These are phyloP conservation scores for Striga asiatica DNA, from an alignment of 257 asterid species.

Conservation along the genomic window DNA sequence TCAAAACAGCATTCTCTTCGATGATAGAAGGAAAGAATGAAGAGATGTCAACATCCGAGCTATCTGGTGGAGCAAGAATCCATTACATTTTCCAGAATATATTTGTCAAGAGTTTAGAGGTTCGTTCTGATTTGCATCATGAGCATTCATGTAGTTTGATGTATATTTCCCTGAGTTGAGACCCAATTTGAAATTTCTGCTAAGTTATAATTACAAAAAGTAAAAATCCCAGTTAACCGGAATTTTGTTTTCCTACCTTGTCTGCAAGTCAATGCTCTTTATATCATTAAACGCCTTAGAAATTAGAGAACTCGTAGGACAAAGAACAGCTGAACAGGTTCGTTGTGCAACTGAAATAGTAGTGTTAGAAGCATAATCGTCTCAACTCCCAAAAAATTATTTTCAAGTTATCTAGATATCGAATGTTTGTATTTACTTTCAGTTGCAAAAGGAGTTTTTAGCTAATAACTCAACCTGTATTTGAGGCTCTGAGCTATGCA, in stretches of 20 bases:
- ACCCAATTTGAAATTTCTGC: too few species aligned
- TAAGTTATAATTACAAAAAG: too few species aligned
- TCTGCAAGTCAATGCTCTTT: background rate
- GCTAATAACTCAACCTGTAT: background rate
- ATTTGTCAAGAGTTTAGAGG: conserved; percentile 96
- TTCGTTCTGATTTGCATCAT: conserved; percentile 22
- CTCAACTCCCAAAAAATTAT: background rate
- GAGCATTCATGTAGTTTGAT: conserved; percentile 2
- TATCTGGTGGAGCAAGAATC: conserved; percentile 98
- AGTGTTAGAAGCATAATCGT: background rate
- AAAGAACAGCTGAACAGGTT: too few species aligned
- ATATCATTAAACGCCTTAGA: background rate
- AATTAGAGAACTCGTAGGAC: conserved; percentile 11
- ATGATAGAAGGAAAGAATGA: conserved; percentile 94
- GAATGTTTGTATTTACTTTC: conserved; percentile 3
- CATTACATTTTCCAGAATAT: conserved; percentile 94
- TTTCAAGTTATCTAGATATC: background rate
- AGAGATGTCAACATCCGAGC: conserved; percentile 94
- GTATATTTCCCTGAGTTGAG: too few species aligned
- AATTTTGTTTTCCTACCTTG: background rate
- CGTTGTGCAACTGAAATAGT: background rate
- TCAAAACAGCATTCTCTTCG: conserved; percentile 80
- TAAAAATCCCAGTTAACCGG: too few species aligned
- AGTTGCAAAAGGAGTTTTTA: background rate
- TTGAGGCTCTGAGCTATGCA: background rate